Base-by-base conservation (phyloP, 2,329 filamentous ascomycete species). In the Lecanosticta acicola region DNA sequence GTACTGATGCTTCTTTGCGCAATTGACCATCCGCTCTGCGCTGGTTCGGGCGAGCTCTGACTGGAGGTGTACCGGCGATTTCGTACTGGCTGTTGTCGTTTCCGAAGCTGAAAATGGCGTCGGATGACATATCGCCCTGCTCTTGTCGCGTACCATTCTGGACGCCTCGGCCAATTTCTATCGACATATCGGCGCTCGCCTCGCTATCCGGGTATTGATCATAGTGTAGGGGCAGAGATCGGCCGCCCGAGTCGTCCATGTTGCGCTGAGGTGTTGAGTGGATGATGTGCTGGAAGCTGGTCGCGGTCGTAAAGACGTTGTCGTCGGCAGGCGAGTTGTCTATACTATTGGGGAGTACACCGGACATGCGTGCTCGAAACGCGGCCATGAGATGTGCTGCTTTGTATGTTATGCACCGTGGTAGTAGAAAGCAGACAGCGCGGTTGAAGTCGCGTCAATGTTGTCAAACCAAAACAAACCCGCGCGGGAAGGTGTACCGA, bases 141-240 rank as follows among this genome's bases (percentile, higher is more conserved):
- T 51, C 63, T 70, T 70, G 54, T 48, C 61, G 29, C 59, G 68
- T 17, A 61, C 46, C 43, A 39, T 65, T 62, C 49, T 68, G 68
- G 17, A 66, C 61, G 24, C 74, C 79, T 44, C 80, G 71, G 37
- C 75, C 78, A 24, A 79, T 60, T 57, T 83, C 79, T 45, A 83
- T 69, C 2, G 77, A 80, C 48, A 74, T 67, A 45, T 70, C 66
- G 14, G 60, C 58, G 41, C 66, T 65, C 60, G 66, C 70, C 13
- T 63, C 57, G 45, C 65, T 59, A 60, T 47, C 34, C 16, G 48
- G 40, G 29, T 51, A 54, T 41, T 55, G 43, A 32, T 59, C 50
- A 50, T 61, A 53, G 26, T 53, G 33, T 3, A 59, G 49, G 14
- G 54, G 47, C 3, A 55, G 35, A 10, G 43, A 36, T 21, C 35